Evolutionary conservation across 768 basidiomycete species (phyloP), one percentile per base, ranked within the genome.

Genomic region (Postia placenta): DNA sequence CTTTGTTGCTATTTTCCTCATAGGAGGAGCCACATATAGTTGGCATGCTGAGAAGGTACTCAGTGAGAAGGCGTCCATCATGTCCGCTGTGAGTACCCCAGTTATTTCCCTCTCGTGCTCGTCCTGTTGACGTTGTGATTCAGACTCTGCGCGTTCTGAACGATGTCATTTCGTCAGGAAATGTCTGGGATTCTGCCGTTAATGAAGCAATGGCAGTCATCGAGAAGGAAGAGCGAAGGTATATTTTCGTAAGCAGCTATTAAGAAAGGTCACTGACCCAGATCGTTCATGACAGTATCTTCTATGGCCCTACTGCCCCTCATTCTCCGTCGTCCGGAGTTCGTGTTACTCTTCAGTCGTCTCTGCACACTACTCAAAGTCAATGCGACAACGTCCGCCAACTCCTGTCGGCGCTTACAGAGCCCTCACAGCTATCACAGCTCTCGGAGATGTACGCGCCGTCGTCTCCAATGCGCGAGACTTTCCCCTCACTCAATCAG

Each of bases 371-470:
- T 11, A 89, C 86, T 0, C 85, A 88, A 59, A 80, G 74, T 0
- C 88, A 92, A 65, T 86, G 83, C 59, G 89, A 91, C 60, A 86
- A 85, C 50, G 79, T 92, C 54, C 85, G 90, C 26, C 81, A 83
- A 43, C 76, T 91, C 2, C 75, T 92, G 42, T 75, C 83, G 5
- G 89, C 88, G 12, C 76, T 92, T 40, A 84, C 89, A 0, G 79
- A 77, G 5, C 83, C 85, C 5, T 63, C 74, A 12, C 82, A 87
- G 55, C 70, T 90, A n/a, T 74, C 83, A 9, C 89, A 87, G 60
- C 73, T 92, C 11, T 72, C 85, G 11, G 89, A 89, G 66, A 92
- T 92, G 90, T 92, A 92, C 63, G 87, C 87, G 0, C 89, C 90
- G 4, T 77, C 87, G 0, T 87, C 84, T 0, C 84, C 86, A 3